Evolutionary conservation across 2,329 filamentous ascomycete genomes (phyloP).

Genomic region (Trichoderma sp.): DNA sequence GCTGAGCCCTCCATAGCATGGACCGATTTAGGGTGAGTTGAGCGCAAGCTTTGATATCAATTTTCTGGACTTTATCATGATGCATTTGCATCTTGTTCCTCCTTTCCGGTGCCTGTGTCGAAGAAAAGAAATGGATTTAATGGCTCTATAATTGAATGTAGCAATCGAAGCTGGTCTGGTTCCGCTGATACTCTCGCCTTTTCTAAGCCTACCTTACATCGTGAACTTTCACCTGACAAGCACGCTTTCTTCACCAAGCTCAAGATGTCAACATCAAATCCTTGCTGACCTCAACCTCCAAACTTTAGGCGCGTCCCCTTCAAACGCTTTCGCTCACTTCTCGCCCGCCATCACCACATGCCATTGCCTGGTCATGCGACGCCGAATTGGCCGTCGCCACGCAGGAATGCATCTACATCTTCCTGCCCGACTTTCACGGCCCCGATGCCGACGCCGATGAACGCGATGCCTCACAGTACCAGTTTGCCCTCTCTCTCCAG

Average conservation of each 20-base stretch:
- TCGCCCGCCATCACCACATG: constrained; percentile 48
- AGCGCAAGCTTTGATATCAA: background rate
- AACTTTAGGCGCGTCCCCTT: constrained; percentile 49
- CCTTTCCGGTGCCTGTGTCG: background rate
- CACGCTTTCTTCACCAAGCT: background rate
- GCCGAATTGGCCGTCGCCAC: constrained; percentile 59
- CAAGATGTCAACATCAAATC: background rate
- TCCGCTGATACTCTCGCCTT: background rate
- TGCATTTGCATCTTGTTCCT: background rate
- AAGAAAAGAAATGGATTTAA: too few relatives aligned
- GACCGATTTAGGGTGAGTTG: constrained; percentile 33
- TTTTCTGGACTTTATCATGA: background rate
- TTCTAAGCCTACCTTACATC: background rate
- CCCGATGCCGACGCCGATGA: constrained; percentile 34
- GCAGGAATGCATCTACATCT: constrained; percentile 58
- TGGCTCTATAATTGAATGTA: background rate
- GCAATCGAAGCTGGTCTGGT: background rate
- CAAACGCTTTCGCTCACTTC: constrained; percentile 49
- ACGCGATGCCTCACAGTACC: constrained; percentile 36
- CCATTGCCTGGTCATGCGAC: constrained; percentile 58
- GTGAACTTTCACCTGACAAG: background rate
- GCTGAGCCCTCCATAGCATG: constrained; percentile 30
- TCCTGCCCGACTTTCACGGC: constrained; percentile 49
- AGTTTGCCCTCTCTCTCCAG: constrained; percentile 42
- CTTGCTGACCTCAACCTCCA: constrained; percentile 7